Evolutionary conservation across 2,329 filamentous ascomycete species (phyloP).

Genomic region (Grosmannia serpens): DNA sequence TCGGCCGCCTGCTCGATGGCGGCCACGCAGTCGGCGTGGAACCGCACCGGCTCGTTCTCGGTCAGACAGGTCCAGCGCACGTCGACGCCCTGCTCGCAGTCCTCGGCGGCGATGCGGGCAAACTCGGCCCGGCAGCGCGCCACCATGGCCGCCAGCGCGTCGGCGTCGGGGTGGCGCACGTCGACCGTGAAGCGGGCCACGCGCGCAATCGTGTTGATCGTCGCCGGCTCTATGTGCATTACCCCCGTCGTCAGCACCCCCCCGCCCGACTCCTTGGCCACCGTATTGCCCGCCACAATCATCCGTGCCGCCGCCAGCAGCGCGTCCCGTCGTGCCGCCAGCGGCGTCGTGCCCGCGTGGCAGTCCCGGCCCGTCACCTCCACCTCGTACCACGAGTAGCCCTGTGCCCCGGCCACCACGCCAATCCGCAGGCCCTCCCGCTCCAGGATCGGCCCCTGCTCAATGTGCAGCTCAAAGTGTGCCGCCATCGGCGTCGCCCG

Average conservation of each 20-base stretch:
- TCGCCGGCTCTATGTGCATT: slow-evolving; percentile 28
- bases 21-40: slow-evolving; percentile 54
- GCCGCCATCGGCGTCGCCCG: slow-evolving; percentile 54
- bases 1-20: slow-evolving; percentile 51
- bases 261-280: slow-evolving; percentile 13
- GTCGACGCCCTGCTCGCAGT: slow-evolving; percentile 42
- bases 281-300: slow-evolving; percentile 18
- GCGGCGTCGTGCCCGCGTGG: slow-evolving; percentile 63
- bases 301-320: slow-evolving; percentile 22
- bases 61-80: slow-evolving; percentile 47
- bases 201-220: slow-evolving; percentile 63
- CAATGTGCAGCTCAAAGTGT: slow-evolving; percentile 77
- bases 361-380: slow-evolving; percentile 54
- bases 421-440: slow-evolving; percentile 50
- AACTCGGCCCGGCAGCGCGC: slow-evolving; percentile 26
- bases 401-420: slow-evolving; percentile 62
- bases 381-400: slow-evolving; percentile 62
- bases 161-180: slow-evolving; percentile 46
- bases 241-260: slow-evolving; percentile 20
- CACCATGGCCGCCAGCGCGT: slow-evolving; percentile 26
- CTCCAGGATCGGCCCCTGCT: slow-evolving; percentile 70
- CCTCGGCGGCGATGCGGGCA: slow-evolving; percentile 39
- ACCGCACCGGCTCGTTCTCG: slow-evolving; percentile 47
- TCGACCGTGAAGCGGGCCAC: slow-evolving; percentile 57
- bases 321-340: slow-evolving; percentile 19